Base-by-base conservation (phyloP, 148 eudicot genomes). In the Fagopyrum homotropicum region DNA sequence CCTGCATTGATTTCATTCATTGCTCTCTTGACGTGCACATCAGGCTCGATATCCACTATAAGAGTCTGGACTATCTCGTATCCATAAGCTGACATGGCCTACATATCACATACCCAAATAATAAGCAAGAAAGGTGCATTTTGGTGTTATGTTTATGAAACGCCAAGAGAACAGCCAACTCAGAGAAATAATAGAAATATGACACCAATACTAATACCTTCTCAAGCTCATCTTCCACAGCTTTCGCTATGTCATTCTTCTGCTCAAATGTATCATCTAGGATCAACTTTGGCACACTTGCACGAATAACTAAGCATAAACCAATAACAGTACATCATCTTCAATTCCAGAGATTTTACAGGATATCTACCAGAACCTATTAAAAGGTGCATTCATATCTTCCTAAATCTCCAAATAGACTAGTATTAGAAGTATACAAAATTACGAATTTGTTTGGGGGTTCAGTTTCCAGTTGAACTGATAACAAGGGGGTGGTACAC, bases 1-100 rank as follows among this genome's bases (percentile, higher is more conserved):
- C 89, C 89, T 78, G 89, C 86, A 80, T 86, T 86, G 4, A 86
- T 86, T 76, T 86, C 89, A 75, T 86, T 86, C 89, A 86, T 86
- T 50, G 89, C 83, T 73, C 83, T 76, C 83, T 86, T 86, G 35
- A 86, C 89, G 54, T 84, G 74, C 60, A 72, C 75, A 84, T 86
- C 89, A 22, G 89, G 89, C 79, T 86, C 89, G 52, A 86, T 84
- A 75, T 86, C 89, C 72, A 84, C 87, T 50, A 86, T 86, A 44
- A 86, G 86, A 35, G 89, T 86, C 70, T 86, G 89, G 60, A 86
- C 89, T 44, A 86, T 86, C 78, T 86, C 86, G 69, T n/a, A 86
- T 7, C 89, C 89, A 75, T 86, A 86, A 15, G 80, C 79, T 14
- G 89, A 86, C 89, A 86, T 86, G 26, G 89, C 89, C 86, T 86